Evolutionary conservation across 805 yeast species (phyloP), one percentile per base, ranked within the genome.

Genomic region (Metschnikowia cubensis): DNA sequence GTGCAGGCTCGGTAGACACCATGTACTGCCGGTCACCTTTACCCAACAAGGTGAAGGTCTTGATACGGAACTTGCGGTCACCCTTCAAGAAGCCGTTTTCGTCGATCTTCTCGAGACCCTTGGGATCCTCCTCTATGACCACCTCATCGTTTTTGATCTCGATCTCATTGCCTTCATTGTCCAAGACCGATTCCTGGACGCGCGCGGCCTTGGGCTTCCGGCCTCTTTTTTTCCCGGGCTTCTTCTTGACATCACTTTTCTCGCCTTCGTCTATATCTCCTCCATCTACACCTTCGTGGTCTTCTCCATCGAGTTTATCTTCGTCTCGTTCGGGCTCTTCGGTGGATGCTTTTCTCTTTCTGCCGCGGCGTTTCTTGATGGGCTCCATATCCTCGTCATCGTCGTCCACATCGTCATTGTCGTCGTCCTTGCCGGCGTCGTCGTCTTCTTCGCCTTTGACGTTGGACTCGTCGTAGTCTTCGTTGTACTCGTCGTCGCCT

Each of bases 1-100:
- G 80, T 1, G 99, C 97, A 2, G 97, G 96, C 63, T 94, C 99
- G 0, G 98, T 91, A 2, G 96, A 85, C 43, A 94, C 80, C 96
- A 92, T 91, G 67, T 82, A 94, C 50, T 84, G 74, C 56, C 84
- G 76, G 18, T 82, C 80, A 7, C 96, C 97, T 49, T 81, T 74
- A 4, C 82, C 84, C 38, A 72, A 63, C 7, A 86, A 73, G 5
- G 83, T 83, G 66, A 87, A 87, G 0, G 86, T 79, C 52, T 84
- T 79, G 49, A 85, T 82, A 51, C 91, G 76, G 70, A 80, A 92
- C 60, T 81, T 80, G 55, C 97, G 79, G 15, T 82, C 91, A 3
- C 87, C 96, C 40, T 67, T 63, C 51, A 92, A 71, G 42, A 76
- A 75, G 29, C 98, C 98, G 51, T 76, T 63, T 37, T 64, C 73